Evolutionary conservation across 495 filamentous ascomycete genomes (phyloP), one percentile per base, ranked within the genome.

Genomic region (Lasiosphaeria hispida): DNA sequence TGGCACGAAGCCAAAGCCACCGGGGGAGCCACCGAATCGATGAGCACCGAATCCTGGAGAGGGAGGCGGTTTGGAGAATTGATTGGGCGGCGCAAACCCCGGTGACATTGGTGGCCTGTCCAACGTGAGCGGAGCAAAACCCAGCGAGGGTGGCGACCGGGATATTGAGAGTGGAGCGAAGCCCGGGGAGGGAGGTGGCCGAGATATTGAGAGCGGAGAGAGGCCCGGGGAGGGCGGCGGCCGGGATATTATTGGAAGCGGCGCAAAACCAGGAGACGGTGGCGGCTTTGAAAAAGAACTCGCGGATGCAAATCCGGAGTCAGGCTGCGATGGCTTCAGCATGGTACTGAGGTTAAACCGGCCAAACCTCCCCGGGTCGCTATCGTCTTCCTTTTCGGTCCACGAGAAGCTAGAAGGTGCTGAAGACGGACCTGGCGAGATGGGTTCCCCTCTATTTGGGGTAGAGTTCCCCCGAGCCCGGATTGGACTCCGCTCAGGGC

Each of bases 351-450:
- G 63, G 53, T 72, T 69, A 54, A 79, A 79, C 0, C 75, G 74
- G 13, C 69, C 67, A 48, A 67, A 67, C 36, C 57, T 72, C 9
- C 68, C 70, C n/a, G 54, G 61, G 40, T 75, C 71, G 10, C 63
- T 68, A 19, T 73, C 71, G 23, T 75, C 72, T 49, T 76, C 74
- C 54, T 70, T 74, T 58, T 76, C 77, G 6, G 72, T 65, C 78
- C 78, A 81, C 4, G 77, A 77, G 48, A 80, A 78, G 53, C 67
- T 79, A 1, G 78, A 79, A 2, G 82, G 82, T 0, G 82, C 82
- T 13, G 82, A 85, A 11, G 81, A 83, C 1, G 82, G 82, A 0
- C 82, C 82, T 0, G 82, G 80, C 2, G 79, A 80, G 17, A 79
- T 77, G 37, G 71, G 68, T 50, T 78, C 80, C 40, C 66, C 59